Percentiles rank a stretch among this genome's conserved stretches.
Conservation (phyloP, 345 rosid species). For the Lepidium aucheri region DNA sequence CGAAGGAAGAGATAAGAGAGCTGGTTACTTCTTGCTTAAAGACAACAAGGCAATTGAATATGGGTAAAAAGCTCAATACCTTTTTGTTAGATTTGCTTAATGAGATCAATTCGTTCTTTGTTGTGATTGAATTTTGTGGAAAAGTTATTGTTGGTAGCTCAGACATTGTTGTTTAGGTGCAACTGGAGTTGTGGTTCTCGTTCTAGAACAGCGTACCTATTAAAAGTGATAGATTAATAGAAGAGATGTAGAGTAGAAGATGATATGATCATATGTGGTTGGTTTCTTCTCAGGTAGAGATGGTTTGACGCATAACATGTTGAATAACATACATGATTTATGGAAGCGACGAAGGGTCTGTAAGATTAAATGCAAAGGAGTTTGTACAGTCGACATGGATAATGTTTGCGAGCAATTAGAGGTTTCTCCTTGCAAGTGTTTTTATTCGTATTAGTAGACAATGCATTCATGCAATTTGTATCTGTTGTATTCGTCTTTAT, state of each 20-base stretch:
- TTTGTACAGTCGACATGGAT: slow-evolving; percentile 89
- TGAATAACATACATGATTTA: slow-evolving; percentile 80
- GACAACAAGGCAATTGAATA: slow-evolving; percentile 68
- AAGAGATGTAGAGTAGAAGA: neutral
- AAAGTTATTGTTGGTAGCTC: neutral
- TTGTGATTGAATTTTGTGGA: neutral
- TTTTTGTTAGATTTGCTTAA: neutral
- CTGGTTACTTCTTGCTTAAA: slow-evolving; percentile 48
- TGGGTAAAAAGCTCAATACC: slow-evolving; percentile 44
- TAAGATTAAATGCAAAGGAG: slow-evolving; percentile 93
- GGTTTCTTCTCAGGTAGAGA: slow-evolving; percentile 64
- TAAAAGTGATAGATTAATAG: neutral
- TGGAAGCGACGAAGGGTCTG: slow-evolving; percentile 88
- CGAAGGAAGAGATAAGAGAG: slow-evolving; percentile 51
- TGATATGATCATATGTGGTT: neutral
- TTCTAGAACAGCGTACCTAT: neutral
- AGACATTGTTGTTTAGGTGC: neutral
- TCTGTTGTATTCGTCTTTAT: neutral
- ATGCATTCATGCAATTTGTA: neutral
- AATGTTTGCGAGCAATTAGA: slow-evolving; percentile 84
- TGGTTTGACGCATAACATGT: slow-evolving; percentile 94
- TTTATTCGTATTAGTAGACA: neutral
- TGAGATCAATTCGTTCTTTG: neutral
- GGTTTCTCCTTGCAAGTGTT: slow-evolving; percentile 31
- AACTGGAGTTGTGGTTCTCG: neutral